Conservation (phyloP, 108 stramenopile species). For the Conticribra guillardii region DNA sequence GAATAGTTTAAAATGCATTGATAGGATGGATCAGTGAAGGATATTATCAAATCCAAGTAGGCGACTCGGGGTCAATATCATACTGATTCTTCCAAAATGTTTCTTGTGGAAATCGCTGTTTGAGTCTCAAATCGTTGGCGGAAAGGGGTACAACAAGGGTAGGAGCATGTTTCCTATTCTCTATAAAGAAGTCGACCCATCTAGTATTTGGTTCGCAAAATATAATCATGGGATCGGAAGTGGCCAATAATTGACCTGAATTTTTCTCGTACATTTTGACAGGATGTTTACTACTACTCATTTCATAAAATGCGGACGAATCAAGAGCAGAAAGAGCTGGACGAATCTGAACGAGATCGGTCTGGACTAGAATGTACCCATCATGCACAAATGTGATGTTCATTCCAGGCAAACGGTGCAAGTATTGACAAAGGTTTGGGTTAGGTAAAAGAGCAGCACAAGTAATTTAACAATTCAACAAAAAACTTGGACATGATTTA, state of each 20-base stretch:
- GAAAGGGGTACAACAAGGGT: constrained; percentile 49
- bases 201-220: constrained; percentile 48
- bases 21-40: too few relatives aligned
- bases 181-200: constrained; percentile 46
- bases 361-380: too few relatives aligned
- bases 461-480: too few relatives aligned
- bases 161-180: constrained; percentile 46
- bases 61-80: constrained; percentile 53
- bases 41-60: too few relatives aligned
- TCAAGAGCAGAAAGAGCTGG: too few relatives aligned
- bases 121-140: constrained; percentile 29
- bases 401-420: too few relatives aligned
- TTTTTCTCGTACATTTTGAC: constrained; percentile 45
- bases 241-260: constrained; percentile 35
- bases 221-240: constrained; percentile 53
- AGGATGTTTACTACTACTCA: constrained; percentile 52
- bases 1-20: too few relatives aligned
- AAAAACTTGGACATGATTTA: too few relatives aligned
- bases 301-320: constrained; percentile 59
- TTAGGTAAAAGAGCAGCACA: too few relatives aligned
- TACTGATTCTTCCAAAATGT: constrained; percentile 55
- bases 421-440: too few relatives aligned
- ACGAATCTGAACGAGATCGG: too few relatives aligned
- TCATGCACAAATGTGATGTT: too few relatives aligned
- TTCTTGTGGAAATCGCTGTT: constrained; percentile 40